Percentiles rank a stretch among this genome's conserved stretches.
These are phyloP conservation scores for Caloboletus firmus DNA, from an alignment of 1,284 basidiomycete genomes.

Conservation along the genomic window DNA sequence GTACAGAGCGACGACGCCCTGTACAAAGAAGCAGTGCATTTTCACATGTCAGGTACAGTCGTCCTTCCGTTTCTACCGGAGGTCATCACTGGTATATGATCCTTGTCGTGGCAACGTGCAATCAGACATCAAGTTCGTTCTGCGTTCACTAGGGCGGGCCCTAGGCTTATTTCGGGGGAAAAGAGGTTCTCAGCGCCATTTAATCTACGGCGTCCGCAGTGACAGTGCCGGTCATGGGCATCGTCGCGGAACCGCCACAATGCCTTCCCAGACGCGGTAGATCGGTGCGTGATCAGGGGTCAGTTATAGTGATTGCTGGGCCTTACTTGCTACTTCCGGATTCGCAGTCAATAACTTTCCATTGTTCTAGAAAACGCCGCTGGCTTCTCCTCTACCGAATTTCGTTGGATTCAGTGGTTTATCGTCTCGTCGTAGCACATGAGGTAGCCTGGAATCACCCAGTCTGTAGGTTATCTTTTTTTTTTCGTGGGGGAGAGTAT, in stretches of 20 bases:
- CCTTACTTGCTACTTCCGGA: slow-evolving; percentile 33
- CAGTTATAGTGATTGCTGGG: slow-evolving; percentile 27
- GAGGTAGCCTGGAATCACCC: slow-evolving; percentile 5
- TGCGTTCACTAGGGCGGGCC: slow-evolving; percentile 7
- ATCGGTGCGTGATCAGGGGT: slow-evolving; percentile 30
- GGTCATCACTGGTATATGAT: not conserved
- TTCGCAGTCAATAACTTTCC: slow-evolving; percentile 28
- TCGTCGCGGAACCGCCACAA: slow-evolving; percentile 33
- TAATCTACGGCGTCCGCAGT: slow-evolving; percentile 28
- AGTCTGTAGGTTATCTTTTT: not conserved
- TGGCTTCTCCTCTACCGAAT: slow-evolving; percentile 18
- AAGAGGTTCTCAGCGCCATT: slow-evolving; percentile 19
- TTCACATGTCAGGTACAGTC: not conserved
- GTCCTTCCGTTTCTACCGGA: slow-evolving; percentile 9
- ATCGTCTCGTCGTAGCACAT: slow-evolving; percentile 2
- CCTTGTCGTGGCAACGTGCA: not conserved
- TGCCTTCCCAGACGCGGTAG: slow-evolving; percentile 28
- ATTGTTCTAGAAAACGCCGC: slow-evolving; percentile 27
- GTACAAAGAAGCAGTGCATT: slow-evolving; percentile 5
- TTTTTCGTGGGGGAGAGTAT: slow-evolving; percentile 4
- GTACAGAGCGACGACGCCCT: not conserved
- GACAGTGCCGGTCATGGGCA: slow-evolving; percentile 24
- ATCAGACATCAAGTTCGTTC: slow-evolving; percentile 7
- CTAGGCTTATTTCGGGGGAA: slow-evolving; percentile 4
- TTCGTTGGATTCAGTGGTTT: slow-evolving; percentile 1